Conservation (phyloP, 1,139 yeast species). For the Pneumocystis sp. region DNA sequence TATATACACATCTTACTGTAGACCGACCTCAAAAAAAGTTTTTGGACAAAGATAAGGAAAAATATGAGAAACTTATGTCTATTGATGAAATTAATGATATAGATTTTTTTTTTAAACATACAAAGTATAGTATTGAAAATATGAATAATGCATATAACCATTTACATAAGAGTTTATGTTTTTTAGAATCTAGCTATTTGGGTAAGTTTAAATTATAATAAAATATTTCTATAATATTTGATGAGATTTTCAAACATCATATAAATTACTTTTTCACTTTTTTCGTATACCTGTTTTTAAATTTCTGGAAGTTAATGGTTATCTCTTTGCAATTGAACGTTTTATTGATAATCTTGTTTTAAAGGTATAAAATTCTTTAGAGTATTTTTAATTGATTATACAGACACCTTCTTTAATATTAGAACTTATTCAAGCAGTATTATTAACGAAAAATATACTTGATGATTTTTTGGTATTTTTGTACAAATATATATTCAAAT, state of each 20-base stretch:
- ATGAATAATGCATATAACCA: neutral
- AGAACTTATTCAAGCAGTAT: neutral
- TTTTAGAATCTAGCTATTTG: neutral
- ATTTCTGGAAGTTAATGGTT: neutral
- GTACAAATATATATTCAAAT: neutral
- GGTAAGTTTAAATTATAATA: neutral
- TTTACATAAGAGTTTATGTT: neutral
- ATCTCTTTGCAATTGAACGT: neutral
- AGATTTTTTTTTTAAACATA: neutral
- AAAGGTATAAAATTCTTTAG: neutral
- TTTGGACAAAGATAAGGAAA: neutral
- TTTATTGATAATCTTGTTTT: neutral
- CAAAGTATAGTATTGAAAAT: neutral
- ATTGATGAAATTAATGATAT: neutral
- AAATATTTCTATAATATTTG: neutral
- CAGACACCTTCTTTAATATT: neutral
- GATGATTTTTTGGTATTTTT: neutral
- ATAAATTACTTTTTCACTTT: neutral
- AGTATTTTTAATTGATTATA: neutral
- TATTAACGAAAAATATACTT: neutral
- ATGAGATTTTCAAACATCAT: neutral
- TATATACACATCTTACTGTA: slow-evolving; percentile 11
- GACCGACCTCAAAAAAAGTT: neutral
- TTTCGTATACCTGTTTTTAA: neutral
- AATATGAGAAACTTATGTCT: neutral